Evolutionary conservation across 208 protist species (phyloP).

Genomic region (Endotrypanum monterogeii): DNA sequence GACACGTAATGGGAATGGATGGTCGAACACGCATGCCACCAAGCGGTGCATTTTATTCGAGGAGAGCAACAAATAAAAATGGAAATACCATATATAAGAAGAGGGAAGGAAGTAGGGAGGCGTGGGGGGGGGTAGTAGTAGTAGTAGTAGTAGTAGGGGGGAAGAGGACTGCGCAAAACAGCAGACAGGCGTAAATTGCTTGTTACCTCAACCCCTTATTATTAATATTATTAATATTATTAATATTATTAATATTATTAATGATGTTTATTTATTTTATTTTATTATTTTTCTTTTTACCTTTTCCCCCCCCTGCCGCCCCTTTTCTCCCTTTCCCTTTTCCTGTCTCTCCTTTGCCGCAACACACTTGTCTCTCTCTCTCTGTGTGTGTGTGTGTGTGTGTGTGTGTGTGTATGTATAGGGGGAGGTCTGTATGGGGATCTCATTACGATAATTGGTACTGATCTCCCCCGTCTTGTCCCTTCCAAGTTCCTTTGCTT

Average conservation of each 20-base stretch:
- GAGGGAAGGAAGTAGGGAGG: background rate
- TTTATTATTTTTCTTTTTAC: no score
- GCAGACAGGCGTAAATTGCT: slow-evolving; percentile 1
- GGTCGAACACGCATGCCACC: no score
- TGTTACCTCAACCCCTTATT: background rate
- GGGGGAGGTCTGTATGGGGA: background rate
- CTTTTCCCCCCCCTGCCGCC: no score
- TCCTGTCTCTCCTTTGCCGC: background rate
- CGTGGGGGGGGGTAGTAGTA: no score
- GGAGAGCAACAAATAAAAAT: no score
- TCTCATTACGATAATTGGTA: background rate
- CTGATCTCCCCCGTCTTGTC: background rate
- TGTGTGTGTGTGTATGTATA: background rate
- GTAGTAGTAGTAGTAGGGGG: background rate
- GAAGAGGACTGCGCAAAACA: background rate
- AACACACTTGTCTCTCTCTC: background rate
- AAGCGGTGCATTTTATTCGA: no score
- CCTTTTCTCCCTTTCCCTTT: background rate
- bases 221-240: no score
- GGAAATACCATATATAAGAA: background rate
- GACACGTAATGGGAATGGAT: no score
- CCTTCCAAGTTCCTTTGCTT: background rate
- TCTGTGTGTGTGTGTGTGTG: background rate
- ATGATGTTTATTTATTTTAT: background rate
- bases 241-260: no score